Conservation (phyloP, 305 asterid genomes). For the Striga hermonthica region DNA sequence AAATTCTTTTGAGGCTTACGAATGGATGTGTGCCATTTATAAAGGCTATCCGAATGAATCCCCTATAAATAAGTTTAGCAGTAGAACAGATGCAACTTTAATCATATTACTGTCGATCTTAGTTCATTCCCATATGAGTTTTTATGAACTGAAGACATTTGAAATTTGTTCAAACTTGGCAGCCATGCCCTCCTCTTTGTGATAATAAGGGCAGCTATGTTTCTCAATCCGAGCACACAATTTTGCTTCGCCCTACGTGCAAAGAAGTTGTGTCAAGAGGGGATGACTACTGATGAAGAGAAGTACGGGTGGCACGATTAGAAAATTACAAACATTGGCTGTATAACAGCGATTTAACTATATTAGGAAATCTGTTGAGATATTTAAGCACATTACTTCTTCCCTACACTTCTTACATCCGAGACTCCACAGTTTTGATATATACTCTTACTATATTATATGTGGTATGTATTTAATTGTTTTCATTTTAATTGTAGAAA, state of each 20-base stretch:
- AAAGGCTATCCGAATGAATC: no score
- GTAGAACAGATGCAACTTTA: no score
- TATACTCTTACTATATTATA: no score
- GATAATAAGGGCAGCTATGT: slow-evolving; percentile 89
- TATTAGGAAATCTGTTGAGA: not conserved
- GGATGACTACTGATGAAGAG: slow-evolving; percentile 69
- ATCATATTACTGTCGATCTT: no score
- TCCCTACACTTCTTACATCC: not conserved
- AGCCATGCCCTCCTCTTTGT: slow-evolving; percentile 96
- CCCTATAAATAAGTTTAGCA: no score
- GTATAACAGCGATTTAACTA: slow-evolving; percentile 8
- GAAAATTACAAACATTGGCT: no score
- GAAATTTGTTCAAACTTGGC: slow-evolving; percentile 33
- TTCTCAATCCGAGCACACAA: slow-evolving; percentile 93
- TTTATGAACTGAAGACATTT: slow-evolving; percentile 10
- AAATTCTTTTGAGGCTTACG: no score
- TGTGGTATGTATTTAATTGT: no score
- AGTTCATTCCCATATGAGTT: not conserved
- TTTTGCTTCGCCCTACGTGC: slow-evolving; percentile 97
- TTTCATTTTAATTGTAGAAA: no score
- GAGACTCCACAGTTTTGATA: no score
- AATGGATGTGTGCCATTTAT: no score
- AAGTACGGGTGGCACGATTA: not conserved
- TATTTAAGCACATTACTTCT: not conserved
- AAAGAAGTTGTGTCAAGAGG: slow-evolving; percentile 97